phyloP scores from a whole-genome alignment of 371 early-diverging fungal species.

The Batrachochytrium dendrobatidis region DNA sequence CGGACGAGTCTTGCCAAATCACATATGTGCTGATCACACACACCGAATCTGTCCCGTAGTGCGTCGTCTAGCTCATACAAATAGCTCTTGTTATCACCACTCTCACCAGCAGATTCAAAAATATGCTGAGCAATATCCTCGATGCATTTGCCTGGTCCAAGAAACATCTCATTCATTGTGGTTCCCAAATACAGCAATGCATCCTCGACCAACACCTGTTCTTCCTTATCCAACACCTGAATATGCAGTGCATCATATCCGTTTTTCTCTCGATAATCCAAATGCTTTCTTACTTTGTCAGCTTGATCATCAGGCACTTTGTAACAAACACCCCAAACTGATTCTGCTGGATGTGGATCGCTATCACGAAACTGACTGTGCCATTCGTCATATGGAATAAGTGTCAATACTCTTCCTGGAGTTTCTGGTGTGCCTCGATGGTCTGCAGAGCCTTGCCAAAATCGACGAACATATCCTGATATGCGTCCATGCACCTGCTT shows the following conservation, averaged over 20 bases:
- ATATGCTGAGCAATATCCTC: constrained; percentile 69
- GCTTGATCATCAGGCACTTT: constrained; percentile 61
- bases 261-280: constrained; percentile 82
- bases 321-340: constrained; percentile 79
- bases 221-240: constrained; percentile 15
- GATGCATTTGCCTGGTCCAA: constrained; percentile 59
- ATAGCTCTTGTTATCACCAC: constrained; percentile 20
- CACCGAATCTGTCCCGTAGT: background rate
- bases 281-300: constrained; percentile 57
- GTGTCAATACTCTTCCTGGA: constrained; percentile 87
- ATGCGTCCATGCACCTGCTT: constrained; percentile 57
- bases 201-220: constrained; percentile 33
- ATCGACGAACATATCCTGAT: constrained; percentile 70
- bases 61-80: background rate
- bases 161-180: constrained; percentile 70
- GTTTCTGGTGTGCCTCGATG: constrained; percentile 78
- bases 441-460: constrained; percentile 85
- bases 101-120: constrained; percentile 51
- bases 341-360: constrained; percentile 38
- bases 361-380: constrained; percentile 6
- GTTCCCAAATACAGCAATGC: constrained; percentile 81
- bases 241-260: constrained; percentile 20
- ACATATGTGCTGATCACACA: background rate
- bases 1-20: background rate
- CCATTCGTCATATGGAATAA: constrained; percentile 65